phyloP scores from a whole-genome alignment of 2,329 filamentous ascomycete genomes.

The Pyrenochaeta sp. region DNA sequence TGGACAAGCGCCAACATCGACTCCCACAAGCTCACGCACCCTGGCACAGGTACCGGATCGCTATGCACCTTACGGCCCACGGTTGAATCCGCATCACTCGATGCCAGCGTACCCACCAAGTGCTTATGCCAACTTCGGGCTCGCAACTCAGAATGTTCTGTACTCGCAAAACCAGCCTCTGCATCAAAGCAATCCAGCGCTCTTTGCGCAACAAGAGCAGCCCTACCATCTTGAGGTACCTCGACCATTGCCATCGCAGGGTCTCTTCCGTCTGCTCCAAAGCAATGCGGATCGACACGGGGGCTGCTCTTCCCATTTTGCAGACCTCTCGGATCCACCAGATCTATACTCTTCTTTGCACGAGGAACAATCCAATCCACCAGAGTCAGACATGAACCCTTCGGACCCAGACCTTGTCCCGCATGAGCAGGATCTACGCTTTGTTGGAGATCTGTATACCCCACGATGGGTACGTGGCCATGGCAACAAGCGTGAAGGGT shows the following conservation, averaged over 20 bases:
- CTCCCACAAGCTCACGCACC: slow-evolving; percentile 64
- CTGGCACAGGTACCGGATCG: slow-evolving; percentile 68
- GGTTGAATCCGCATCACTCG: slow-evolving; percentile 56
- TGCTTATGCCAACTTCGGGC: slow-evolving; percentile 39
- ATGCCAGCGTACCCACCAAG: slow-evolving; percentile 49
- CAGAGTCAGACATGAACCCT: slow-evolving; percentile 83
- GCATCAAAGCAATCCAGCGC: slow-evolving; percentile 56
- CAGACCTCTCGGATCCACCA: slow-evolving; percentile 77
- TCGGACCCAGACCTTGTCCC: slow-evolving; percentile 77
- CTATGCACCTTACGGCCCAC: slow-evolving; percentile 67
- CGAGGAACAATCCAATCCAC: slow-evolving; percentile 76
- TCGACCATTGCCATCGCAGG: slow-evolving; percentile 70
- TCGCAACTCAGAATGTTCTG: slow-evolving; percentile 46
- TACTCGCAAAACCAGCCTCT: slow-evolving; percentile 60
- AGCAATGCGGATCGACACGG: slow-evolving; percentile 77
- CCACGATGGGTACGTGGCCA: slow-evolving; percentile 85
- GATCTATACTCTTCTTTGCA: slow-evolving; percentile 79
- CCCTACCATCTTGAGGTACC: slow-evolving; percentile 65
- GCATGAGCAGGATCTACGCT: slow-evolving; percentile 77
- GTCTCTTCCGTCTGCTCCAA: slow-evolving; percentile 76
- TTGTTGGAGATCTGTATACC: slow-evolving; percentile 83
- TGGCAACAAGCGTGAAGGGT: slow-evolving; percentile 86
- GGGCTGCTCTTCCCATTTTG: slow-evolving; percentile 70
- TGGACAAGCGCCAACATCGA: slow-evolving; percentile 67
- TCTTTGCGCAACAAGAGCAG: slow-evolving; percentile 61